Evolutionary conservation across 140 eudicot genomes (phyloP).

Genomic region (Erigeron philadelphicus): DNA sequence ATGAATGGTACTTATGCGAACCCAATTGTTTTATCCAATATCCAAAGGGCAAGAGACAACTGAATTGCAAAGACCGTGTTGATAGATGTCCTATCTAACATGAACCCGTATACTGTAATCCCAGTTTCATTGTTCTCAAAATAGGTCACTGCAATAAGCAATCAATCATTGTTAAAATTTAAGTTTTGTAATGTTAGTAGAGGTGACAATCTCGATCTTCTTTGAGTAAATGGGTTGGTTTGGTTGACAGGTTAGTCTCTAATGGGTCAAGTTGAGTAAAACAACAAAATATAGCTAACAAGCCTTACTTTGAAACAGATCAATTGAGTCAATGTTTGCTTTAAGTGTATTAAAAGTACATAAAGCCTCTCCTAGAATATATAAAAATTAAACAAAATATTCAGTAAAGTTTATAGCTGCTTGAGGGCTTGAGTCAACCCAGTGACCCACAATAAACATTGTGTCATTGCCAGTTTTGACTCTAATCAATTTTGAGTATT

Average conservation of each 20-base stretch:
- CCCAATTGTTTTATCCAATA: conserved; percentile 30
- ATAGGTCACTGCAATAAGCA: conserved; percentile 31
- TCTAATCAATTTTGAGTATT: background rate
- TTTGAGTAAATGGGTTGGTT: background rate
- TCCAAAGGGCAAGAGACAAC: conserved; percentile 30
- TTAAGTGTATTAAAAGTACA: no score
- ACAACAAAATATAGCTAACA: no score
- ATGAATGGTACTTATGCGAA: conserved; percentile 14
- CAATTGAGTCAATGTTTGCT: no score
- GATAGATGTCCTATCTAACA: conserved; percentile 33
- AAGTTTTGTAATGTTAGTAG: background rate
- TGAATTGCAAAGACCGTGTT: conserved; percentile 34
- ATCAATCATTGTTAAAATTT: background rate
- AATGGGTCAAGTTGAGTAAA: background rate
- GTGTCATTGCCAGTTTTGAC: background rate
- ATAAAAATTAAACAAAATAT: no score
- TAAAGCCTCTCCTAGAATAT: no score
- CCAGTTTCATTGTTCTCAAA: conserved; percentile 34
- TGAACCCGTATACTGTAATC: conserved; percentile 31
- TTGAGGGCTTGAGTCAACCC: no score
- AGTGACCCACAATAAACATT: no score
- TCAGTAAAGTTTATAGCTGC: no score
- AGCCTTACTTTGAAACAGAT: no score
- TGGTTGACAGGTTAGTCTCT: background rate
- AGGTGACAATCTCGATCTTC: background rate